phyloP scores from a whole-genome alignment of 1,284 basidiomycete species.

The Ceratobasidium sp. region DNA sequence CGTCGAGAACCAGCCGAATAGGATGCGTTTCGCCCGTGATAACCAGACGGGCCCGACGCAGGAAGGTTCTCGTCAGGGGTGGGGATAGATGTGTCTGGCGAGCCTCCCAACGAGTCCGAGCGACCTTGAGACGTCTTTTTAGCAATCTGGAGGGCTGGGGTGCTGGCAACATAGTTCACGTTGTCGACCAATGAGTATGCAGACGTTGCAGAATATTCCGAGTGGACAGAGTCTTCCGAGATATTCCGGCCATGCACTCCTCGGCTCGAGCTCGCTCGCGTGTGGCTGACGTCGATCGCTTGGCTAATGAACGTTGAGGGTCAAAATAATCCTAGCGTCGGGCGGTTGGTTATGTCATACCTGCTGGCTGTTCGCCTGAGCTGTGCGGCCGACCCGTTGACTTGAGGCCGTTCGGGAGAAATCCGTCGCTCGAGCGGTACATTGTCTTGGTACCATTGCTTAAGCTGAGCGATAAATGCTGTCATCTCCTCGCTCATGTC shows the following conservation, averaged over 20 bases:
- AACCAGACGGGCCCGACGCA: conserved; percentile 52
- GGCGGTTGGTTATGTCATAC: conserved; percentile 37
- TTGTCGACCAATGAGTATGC: conserved; percentile 40
- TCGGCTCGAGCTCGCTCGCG: conserved; percentile 12
- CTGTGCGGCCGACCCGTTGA: conserved; percentile 49
- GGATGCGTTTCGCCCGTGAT: conserved; percentile 70
- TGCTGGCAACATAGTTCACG: conserved; percentile 32
- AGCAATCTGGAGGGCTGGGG: conserved; percentile 21
- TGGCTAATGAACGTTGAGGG: conserved; percentile 29
- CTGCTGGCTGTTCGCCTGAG: conserved; percentile 50
- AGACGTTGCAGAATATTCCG: conserved; percentile 39
- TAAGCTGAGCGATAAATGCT: conserved; percentile 78
- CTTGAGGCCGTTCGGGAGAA: conserved; percentile 47
- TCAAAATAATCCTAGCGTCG: not conserved
- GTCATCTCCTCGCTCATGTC: conserved; percentile 66
- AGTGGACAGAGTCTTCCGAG: conserved; percentile 43
- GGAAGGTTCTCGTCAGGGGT: conserved; percentile 66
- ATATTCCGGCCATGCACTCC: conserved; percentile 38
- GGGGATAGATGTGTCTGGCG: conserved; percentile 68
- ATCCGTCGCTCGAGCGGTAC: conserved; percentile 48
- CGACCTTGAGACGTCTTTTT: conserved; percentile 21
- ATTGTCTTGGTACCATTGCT: conserved; percentile 75
- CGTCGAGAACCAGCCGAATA: conserved; percentile 59
- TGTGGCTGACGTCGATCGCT: conserved; percentile 28
- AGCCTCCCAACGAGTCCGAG: conserved; percentile 51